A percentile compares a stretch with the other conserved stretches of the same genome.
These are phyloP conservation scores for Bifiguratus adelaidae DNA, from an alignment of 192 early-diverging fungal species.

Conservation along the genomic window DNA sequence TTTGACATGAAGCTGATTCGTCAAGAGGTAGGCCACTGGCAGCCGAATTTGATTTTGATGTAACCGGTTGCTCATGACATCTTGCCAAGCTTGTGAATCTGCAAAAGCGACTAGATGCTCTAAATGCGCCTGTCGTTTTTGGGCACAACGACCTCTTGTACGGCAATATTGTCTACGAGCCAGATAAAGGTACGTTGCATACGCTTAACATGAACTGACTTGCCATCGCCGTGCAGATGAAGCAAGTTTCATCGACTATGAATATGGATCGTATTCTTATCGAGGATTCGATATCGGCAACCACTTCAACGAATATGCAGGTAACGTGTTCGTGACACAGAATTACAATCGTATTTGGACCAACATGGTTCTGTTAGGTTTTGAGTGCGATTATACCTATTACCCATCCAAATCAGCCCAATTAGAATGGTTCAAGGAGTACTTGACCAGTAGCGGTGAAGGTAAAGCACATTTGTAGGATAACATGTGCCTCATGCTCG, in stretches of 20 bases:
- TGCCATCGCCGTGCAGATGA: slow-evolving; percentile 24
- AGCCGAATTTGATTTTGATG: slow-evolving; percentile 3
- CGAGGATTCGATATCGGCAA: slow-evolving; percentile 94
- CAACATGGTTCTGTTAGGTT: slow-evolving; percentile 30
- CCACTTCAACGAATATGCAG: slow-evolving; percentile 92
- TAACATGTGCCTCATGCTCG: slow-evolving; percentile 2
- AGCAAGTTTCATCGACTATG: slow-evolving; percentile 87
- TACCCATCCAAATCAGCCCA: slow-evolving; percentile 71
- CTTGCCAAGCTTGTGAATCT: slow-evolving; percentile 31
- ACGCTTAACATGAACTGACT: slow-evolving; percentile 8
- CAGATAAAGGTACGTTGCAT: slow-evolving; percentile 22
- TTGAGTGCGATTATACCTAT: slow-evolving; percentile 86
- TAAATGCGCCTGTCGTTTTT: slow-evolving; percentile 77
- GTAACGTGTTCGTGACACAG: slow-evolving; percentile 4
- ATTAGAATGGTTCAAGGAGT: slow-evolving; percentile 62
- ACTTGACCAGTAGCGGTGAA: slow-evolving; percentile 29
- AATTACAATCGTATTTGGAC: not conserved
- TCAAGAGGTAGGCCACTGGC: slow-evolving; percentile 21
- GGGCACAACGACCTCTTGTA: slow-evolving; percentile 89
- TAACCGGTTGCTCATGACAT: not conserved
- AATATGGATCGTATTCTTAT: slow-evolving; percentile 78
- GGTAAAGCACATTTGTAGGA: not conserved
- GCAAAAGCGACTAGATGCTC: slow-evolving; percentile 34
- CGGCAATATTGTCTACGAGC: slow-evolving; percentile 79
- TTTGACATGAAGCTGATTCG: slow-evolving; percentile 30